These are phyloP conservation scores for Vanrija humicola DNA, from an alignment of 1,284 basidiomycete species.

Conservation along the genomic window DNA sequence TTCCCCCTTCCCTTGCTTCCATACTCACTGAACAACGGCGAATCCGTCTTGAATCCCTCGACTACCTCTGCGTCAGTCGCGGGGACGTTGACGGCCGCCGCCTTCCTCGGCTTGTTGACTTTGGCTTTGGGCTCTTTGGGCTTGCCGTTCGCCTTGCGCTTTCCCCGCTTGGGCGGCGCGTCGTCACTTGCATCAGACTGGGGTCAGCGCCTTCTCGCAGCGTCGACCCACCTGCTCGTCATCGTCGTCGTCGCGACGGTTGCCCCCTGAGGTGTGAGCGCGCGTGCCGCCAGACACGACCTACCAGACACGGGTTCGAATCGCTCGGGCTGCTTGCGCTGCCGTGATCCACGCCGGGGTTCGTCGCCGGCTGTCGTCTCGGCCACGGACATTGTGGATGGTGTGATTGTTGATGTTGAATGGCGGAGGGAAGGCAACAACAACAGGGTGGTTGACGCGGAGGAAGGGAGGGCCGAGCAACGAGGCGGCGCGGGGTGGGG, in stretches of 20 bases:
- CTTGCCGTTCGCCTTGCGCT: constrained; percentile 16
- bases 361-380: no score
- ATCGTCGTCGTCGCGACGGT: background rate
- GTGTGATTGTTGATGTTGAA: no score
- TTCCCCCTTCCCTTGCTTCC: background rate
- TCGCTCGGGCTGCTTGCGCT: no score
- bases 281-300: background rate
- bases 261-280: background rate
- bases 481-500: constrained; percentile 1
- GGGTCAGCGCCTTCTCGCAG: background rate
- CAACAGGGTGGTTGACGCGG: background rate
- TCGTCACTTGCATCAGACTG: constrained; percentile 6
- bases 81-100: constrained; percentile 4
- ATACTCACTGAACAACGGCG: constrained; percentile 39
- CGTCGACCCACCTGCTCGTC: background rate
- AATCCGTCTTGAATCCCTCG: constrained; percentile 37
- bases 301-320: no score
- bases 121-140: constrained; percentile 10
- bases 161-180: constrained; percentile 4
- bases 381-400: no score
- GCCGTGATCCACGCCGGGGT: no score
- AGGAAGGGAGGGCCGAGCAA: background rate
- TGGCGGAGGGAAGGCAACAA: no score
- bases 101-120: constrained; percentile 14
- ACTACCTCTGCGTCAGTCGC: constrained; percentile 13